Conservation (phyloP, 2,329 filamentous ascomycete genomes). For the Colletotrichum endophyticum region DNA sequence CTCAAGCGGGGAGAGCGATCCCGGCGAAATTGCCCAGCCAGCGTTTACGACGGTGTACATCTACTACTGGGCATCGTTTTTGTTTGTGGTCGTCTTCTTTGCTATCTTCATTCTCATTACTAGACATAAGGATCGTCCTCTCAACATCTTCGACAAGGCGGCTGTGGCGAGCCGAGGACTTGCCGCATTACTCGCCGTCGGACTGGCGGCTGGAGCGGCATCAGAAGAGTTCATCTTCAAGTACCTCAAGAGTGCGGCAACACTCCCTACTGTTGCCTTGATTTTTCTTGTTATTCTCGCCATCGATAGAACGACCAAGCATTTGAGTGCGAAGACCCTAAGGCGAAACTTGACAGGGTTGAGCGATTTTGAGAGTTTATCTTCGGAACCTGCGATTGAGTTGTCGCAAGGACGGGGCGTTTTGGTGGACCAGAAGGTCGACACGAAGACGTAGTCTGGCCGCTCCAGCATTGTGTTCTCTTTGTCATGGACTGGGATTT, state of each 20-base stretch:
- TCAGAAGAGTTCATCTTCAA: constrained; percentile 2
- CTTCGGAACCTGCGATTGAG: not conserved
- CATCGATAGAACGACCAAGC: constrained; percentile 11
- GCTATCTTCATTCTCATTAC: constrained; percentile 14
- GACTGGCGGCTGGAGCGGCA: not conserved
- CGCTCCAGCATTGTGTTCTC: not conserved
- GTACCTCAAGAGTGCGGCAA: constrained; percentile 8
- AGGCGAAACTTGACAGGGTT: constrained; percentile 7
- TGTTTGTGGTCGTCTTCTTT: constrained; percentile 4
- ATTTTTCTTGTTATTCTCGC: constrained; percentile 3
- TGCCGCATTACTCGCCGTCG: not conserved
- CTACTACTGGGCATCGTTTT: constrained; percentile 15
- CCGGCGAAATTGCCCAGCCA: not conserved
- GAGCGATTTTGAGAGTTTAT: not conserved
- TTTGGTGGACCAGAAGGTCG: not conserved
- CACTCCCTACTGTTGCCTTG: constrained; percentile 1
- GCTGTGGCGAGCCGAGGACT: not conserved
- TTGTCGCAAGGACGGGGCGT: not conserved
- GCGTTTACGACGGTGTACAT: constrained; percentile 13
- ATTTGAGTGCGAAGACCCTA: constrained; percentile 10
- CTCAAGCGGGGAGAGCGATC: not conserved
- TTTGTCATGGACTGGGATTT: not conserved
- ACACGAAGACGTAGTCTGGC: not conserved
- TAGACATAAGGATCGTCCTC: constrained; percentile 4
- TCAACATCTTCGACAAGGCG: constrained; percentile 13